Conservation (phyloP, 805 yeast species). For the Candida sphagnicola region DNA sequence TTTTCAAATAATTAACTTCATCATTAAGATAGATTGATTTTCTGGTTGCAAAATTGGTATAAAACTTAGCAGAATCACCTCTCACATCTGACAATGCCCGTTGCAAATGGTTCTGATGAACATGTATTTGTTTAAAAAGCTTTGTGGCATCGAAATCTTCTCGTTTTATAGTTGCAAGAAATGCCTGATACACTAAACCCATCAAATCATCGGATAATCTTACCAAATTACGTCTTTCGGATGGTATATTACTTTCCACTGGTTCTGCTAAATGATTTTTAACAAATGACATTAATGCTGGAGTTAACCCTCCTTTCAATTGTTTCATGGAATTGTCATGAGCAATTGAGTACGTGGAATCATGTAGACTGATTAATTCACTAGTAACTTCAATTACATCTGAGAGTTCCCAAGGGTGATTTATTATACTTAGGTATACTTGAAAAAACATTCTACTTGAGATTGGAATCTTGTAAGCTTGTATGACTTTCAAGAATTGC, state of each 20-base stretch:
- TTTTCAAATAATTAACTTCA: conserved; percentile 18
- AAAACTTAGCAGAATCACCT: conserved; percentile 6
- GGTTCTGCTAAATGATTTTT: conserved; percentile 10
- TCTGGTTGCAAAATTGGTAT: conserved; percentile 5
- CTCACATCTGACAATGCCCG: conserved; percentile 5
- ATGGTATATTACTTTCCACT: conserved; percentile 4
- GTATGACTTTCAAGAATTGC: conserved; percentile 15
- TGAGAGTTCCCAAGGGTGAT: conserved; percentile 5
- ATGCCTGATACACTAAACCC: conserved; percentile 11
- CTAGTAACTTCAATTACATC: conserved; percentile 11
- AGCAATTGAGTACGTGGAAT: conserved; percentile 7
- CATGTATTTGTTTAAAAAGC: neutral
- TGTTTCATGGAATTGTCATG: conserved; percentile 7
- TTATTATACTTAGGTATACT: conserved; percentile 15
- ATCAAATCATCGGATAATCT: conserved; percentile 20
- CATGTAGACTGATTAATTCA: conserved; percentile 14
- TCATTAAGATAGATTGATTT: conserved; percentile 13
- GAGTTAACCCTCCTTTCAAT: conserved; percentile 10
- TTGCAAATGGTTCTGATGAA: neutral
- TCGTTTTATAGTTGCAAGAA: neutral
- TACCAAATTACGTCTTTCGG: conserved; percentile 12
- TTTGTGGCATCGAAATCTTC: neutral
- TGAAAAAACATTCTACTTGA: conserved; percentile 26
- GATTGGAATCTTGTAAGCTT: conserved; percentile 23
- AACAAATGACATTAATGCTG: conserved; percentile 12